A percentile compares a stretch with the other conserved stretches of the same genome.
These are phyloP conservation scores for Aspergillus jensenii DNA, from an alignment of 2,329 filamentous ascomycete genomes.

Conservation along the genomic window DNA sequence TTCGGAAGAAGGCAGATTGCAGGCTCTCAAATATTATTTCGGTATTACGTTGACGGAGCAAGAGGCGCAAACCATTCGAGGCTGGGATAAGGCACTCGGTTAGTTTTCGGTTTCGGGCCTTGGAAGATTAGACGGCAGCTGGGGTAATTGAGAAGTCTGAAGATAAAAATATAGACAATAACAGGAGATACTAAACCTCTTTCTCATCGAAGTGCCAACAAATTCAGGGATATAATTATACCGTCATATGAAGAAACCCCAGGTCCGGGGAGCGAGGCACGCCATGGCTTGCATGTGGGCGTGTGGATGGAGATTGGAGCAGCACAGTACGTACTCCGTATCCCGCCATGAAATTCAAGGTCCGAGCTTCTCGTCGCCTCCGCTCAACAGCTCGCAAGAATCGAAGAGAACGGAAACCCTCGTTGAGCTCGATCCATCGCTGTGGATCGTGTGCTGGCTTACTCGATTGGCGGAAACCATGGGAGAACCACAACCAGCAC, in stretches of 20 bases:
- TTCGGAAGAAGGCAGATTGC: slow-evolving; percentile 45
- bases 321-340: no score
- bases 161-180: neutral
- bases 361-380: neutral
- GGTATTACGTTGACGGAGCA: slow-evolving; percentile 33
- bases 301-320: neutral
- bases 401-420: neutral
- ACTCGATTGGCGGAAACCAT: neutral
- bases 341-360: neutral
- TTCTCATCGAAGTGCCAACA: neutral
- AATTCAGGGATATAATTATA: neutral
- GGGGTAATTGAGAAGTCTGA: neutral
- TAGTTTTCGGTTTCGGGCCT: neutral
- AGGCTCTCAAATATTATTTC: slow-evolving; percentile 46
- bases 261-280: neutral
- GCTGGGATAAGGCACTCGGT: neutral
- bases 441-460: neutral
- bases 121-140: neutral
- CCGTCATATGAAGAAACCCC: neutral
- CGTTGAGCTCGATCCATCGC: neutral
- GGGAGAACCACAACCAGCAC: neutral
- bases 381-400: neutral
- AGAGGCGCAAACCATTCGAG: neutral
- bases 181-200: neutral
- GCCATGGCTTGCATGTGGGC: neutral